Base-by-base conservation (phyloP, 2,329 filamentous ascomycete genomes). In the Didymella pomorum region DNA sequence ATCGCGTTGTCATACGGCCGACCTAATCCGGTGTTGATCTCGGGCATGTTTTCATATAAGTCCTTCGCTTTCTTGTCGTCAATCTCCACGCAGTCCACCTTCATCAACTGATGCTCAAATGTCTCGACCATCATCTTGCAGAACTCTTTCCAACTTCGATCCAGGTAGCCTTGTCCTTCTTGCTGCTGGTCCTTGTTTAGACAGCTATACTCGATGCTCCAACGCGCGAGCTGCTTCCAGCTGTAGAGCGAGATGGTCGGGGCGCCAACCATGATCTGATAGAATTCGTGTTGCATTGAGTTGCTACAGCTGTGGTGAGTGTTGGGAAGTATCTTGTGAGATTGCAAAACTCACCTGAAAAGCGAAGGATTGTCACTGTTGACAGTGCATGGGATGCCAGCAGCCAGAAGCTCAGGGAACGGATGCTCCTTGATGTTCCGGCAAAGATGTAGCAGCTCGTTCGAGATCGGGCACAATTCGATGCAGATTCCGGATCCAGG, bases 391-490 rank as follows among this genome's bases (percentile, higher is more conserved):
- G 89, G 88, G 48, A 92, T 84, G 35, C 89, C 86, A 52, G 89
- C 87, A n/a, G 89, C 89, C 53, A 92, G 79, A 23, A 93, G 78
- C 60, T 83, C 80, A 37, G 91, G 90, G 71, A 89, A 85, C 16
- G 87, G 78, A 67, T 92, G 90, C 12, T 89, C 87, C 35, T 83
- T 82, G 56, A 87, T 83, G 44, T 85, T 83, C 9, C 87, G 83
- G 49, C 88, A 90, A 18, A 93, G 81, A 31, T 90, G 89, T 18
- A 92, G 78, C 0, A 92, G 80, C 79, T 93, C 90, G 69, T 92
- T 93, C 0, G 89, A 92, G 48, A 92, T 91, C 0, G 89, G 90
- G 65, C 90, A 92, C 1, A 90, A 79, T 77, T 93, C 90, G n/a
- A 93, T 80, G 64, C 89, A 91, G 31, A 92, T 84, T 41, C 5